Base-by-base conservation (phyloP, 2,329 filamentous ascomycete species). In the Chaetomium sp. region DNA sequence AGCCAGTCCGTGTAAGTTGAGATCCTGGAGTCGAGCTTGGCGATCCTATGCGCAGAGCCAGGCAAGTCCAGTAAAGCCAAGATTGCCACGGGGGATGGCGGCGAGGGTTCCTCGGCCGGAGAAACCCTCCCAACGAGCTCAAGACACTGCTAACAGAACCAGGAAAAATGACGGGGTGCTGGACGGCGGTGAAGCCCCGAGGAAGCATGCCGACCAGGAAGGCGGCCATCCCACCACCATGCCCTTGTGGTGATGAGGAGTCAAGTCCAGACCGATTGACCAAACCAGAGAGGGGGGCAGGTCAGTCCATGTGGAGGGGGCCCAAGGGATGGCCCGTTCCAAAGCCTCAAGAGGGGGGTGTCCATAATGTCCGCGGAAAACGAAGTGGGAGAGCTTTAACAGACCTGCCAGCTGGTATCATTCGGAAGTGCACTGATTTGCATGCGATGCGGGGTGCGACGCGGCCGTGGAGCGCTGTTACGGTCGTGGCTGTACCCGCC, bases 391-490 rank as follows among this genome's bases (percentile, higher is more conserved):
- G 79, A 78, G 77, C 38, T 57, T 78, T 63, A 83, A 91, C 95
- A 95, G 90, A 99, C 95, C 95, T 99, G 95, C 95, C 95, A 99
- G 88, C 93, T 97, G 85, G 95, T 99, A 85, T 98, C 94, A 82
- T 87, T 89, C 78, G 94, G 93, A 80, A 99, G 92, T 83, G 93
- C 94, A 83, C 91, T 91, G 76, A 99, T 96, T 80, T 94, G 90
- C 95, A 99, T 98, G 78, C 95, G 91, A 80, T 93, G 93, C 72
- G 93, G 89, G 72, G 95, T 99, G 78, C 95, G 93, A 76, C 95
- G 90, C 70, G 95, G 95, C 75, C 95, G 91, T 70, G 86, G 85
- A 68, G 84, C 80, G 62, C 79, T 65, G 64, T 59, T 80, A 72
- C 86, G 83, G 74, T 88, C 86, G 70, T 84, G 80, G 72, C 76